Conservation (phyloP, 2,329 filamentous ascomycete species). For the Botrytis hyacinthi region DNA sequence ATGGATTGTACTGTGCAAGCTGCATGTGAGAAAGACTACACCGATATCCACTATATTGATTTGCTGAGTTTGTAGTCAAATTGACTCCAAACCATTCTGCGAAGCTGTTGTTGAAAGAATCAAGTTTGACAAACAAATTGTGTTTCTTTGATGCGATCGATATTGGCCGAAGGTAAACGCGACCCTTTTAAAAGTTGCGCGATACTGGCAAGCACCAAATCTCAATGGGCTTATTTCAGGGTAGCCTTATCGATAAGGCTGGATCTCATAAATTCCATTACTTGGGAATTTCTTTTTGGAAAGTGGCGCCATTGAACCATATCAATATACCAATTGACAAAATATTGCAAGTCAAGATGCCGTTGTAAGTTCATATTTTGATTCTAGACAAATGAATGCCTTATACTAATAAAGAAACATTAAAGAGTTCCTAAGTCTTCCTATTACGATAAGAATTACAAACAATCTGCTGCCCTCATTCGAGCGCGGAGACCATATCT, state of each 20-base stretch:
- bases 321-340: not conserved
- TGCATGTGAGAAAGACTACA: slow-evolving; percentile 28
- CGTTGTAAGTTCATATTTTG: slow-evolving; percentile 6
- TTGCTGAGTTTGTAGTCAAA: slow-evolving; percentile 5
- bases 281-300: not conserved
- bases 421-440: slow-evolving; percentile 64
- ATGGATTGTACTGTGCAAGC: slow-evolving; percentile 24
- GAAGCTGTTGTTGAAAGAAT: slow-evolving; percentile 15
- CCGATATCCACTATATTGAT: slow-evolving; percentile 13
- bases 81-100: slow-evolving; percentile 13
- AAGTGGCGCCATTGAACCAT: slow-evolving; percentile 20
- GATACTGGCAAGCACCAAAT: not conserved
- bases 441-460: slow-evolving; percentile 88
- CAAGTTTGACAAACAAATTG: not conserved
- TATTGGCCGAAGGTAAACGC: slow-evolving; percentile 13
- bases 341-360: slow-evolving; percentile 10
- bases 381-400: not conserved
- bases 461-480: slow-evolving; percentile 83
- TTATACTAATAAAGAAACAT: not conserved
- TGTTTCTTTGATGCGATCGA: slow-evolving; percentile 17
- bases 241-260: slow-evolving; percentile 22
- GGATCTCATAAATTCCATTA: not conserved
- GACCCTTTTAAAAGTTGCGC: slow-evolving; percentile 7
- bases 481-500: slow-evolving; percentile 90
- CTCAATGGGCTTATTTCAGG: not conserved